These are phyloP conservation scores for Bothriochloa decipiens DNA, from an alignment of 176 grass and related monocot species.

Conservation along the genomic window DNA sequence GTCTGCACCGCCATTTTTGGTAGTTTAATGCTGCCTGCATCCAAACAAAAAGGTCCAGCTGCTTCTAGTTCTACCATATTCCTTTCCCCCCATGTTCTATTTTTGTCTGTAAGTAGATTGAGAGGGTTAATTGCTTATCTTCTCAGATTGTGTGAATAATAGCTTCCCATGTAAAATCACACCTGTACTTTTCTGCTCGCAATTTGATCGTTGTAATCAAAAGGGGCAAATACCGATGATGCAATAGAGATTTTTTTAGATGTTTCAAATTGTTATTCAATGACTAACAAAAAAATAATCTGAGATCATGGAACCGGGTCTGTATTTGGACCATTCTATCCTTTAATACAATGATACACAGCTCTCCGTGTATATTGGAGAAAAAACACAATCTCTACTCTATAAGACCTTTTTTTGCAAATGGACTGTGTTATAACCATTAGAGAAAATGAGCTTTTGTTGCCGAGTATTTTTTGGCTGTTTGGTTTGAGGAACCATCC, in stretches of 20 bases:
- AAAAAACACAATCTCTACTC: no score
- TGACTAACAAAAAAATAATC: no score
- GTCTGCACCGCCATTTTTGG: conserved; percentile 40
- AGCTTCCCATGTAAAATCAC: conserved; percentile 35
- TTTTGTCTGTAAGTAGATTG: conserved; percentile 37
- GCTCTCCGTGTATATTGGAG: no score
- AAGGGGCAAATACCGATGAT: background rate
- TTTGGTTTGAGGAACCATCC: no score
- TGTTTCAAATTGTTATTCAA: no score
- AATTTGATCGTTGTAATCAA: background rate
- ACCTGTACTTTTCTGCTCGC: conserved; percentile 1
- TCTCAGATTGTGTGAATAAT: conserved; percentile 37
- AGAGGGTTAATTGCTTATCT: conserved; percentile 32
- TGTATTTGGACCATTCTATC: no score
- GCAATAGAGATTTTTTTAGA: background rate
- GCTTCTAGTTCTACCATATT: conserved; percentile 19
- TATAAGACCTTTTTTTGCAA: no score
- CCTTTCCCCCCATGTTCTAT: background rate
- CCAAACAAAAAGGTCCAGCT: conserved; percentile 17
- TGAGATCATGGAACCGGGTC: no score
- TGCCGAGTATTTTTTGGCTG: background rate
- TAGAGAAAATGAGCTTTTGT: no score
- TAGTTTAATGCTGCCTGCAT: background rate
- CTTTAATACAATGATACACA: no score
- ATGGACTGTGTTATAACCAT: no score